Percentiles rank a stretch among this genome's conserved stretches.
These are phyloP conservation scores for Phalaenopsis equestris DNA, from an alignment of 106 monocot genomes.

Conservation along the genomic window DNA sequence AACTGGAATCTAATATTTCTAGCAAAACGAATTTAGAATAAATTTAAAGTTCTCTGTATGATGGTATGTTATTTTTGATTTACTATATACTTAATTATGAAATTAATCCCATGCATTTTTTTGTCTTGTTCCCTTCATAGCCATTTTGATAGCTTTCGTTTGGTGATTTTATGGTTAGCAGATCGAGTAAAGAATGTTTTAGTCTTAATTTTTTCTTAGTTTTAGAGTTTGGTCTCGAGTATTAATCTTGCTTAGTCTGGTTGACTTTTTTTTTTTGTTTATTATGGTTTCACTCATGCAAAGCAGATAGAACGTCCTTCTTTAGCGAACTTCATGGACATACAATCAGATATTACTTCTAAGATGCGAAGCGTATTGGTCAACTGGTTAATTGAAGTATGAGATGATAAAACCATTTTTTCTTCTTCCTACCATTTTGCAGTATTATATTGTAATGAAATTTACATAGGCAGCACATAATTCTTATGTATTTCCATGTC, in stretches of 20 bases:
- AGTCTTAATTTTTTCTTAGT: neutral
- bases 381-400: constrained; percentile 57
- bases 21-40: neutral
- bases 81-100: neutral
- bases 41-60: too few species aligned
- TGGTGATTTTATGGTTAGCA: neutral
- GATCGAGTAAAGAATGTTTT: neutral
- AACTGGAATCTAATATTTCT: neutral
- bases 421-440: neutral
- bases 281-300: neutral
- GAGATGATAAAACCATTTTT: neutral
- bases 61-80: neutral
- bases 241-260: too few species aligned
- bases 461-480: too few species aligned
- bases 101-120: neutral
- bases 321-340: constrained; percentile 23
- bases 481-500: too few species aligned
- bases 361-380: constrained; percentile 37
- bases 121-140: neutral
- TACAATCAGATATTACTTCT: constrained; percentile 32
- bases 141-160: neutral
- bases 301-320: constrained; percentile 30
- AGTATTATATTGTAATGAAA: neutral
- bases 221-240: neutral
- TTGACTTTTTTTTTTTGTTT: too few species aligned